Base-by-base conservation (phyloP, 169 alveolate genomes). In the Eimeria tenella region DNA sequence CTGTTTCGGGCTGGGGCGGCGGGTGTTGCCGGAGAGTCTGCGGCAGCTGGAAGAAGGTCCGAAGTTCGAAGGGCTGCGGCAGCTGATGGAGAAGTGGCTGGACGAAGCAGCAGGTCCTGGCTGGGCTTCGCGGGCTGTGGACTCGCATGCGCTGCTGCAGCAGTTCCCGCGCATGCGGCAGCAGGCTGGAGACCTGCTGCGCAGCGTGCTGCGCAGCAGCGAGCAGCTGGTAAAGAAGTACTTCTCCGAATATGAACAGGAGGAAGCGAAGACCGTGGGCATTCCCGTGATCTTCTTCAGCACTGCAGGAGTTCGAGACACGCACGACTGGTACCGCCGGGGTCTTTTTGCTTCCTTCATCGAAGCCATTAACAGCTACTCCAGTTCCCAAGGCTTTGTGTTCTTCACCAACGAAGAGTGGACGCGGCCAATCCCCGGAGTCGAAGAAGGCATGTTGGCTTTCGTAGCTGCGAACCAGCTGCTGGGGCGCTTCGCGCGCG, bases 281-380 rank as follows among this genome's bases (percentile, higher is more conserved):
- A 55, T 86, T 23, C 93, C 93, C 17, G 55, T 86, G 6, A 19
- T 86, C 55, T 86, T 86, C 70, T 74, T 60, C 70, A 65, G 75
- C 53, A 86, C 93, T 5, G 93, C 93, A 6, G 93, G 93, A 5
- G 84, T 86, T 7, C 81, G 93, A 13, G 93, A 63, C 8, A 60
- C 73, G n/a, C 93, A 74, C 11, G 83, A 68, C 71, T 86, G 93
- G 93, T 86, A 86, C 70, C 60, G 93, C 25, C 82, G 73, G 50
- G 93, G 93, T 8, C 65, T 86, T 17, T 86, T 86, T 53, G 70
- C 73, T 13, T 65, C 93, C 8, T 56, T 86, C 4, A 74, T 74
- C 9, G 31, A 42, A 3, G 93, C 93, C 49, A 86, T 86, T 83
- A 86, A 86, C 93, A 49, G 75, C n/a, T 42, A 55, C 7, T 31